Evolutionary conservation across 805 yeast genomes (phyloP), one percentile per base, ranked within the genome.

Genomic region (Metschnikowia arizonensis): DNA sequence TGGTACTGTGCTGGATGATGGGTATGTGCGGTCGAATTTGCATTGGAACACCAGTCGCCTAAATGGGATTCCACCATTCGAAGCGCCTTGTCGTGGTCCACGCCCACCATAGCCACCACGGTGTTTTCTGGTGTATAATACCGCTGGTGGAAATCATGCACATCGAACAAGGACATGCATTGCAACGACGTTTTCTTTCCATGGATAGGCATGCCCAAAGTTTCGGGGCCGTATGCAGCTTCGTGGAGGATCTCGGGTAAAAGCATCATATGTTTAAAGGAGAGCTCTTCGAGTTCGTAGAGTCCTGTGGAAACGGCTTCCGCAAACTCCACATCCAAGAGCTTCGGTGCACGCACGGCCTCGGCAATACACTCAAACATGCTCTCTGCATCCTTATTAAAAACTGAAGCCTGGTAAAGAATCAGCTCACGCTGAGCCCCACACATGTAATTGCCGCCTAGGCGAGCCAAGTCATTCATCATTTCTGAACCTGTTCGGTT

Each of bases 371-470:
- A 71, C 37, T 77, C 76, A 52, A 86, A 79, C 95, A 93, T 88
- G 52, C 74, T 71, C 32, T 80, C 91, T 8, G 85, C 82, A 59
- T 90, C 97, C 36, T 76, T 74, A 61, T 90, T 90, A 75, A 93
- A 91, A 1, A 89, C 96, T 2, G 96, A 83, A 1, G 97, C 95
- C 65, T 93, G 98, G 64, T 93, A 93, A 68, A 91, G 79, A 71
- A 91, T 76, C 3, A 95, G 78, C 64, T 93, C 99, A 59, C 99
- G 76, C 6, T 95, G 86, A 0, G 96, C 85, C 1, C 95, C 84
- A 59, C 96, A 86, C 81, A 88, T 90, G 65, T 85, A 89, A 63
- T 89, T 91, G 11, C 98, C 99, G 40, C 99, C 99, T 47, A 93
- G 65, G 30, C 79, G 72, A 46, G 88, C 89, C 50, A 93, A 69